Percentiles rank a stretch among this genome's conserved stretches.
Evolutionary conservation across 2,329 filamentous ascomycete genomes (phyloP).

Genomic region (Colletotrichum graminicola): DNA sequence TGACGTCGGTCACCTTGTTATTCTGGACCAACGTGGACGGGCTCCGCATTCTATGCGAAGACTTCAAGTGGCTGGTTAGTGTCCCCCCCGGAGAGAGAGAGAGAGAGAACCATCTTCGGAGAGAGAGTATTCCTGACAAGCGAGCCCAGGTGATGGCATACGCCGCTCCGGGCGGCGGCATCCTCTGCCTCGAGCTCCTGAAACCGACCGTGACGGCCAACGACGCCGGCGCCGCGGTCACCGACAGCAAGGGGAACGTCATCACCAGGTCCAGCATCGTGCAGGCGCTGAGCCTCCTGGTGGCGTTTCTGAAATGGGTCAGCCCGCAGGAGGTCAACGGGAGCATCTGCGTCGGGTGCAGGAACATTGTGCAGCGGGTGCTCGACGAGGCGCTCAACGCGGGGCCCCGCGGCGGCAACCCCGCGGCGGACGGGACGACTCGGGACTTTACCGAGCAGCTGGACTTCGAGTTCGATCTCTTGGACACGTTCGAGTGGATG

Average conservation of each 20-base stretch:
- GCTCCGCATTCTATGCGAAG: constrained; percentile 54
- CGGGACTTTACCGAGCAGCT: constrained; percentile 50
- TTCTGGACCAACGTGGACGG: constrained; percentile 64
- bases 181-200: constrained; percentile 64
- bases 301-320: constrained; percentile 65
- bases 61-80: constrained; percentile 63
- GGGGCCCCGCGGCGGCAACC: constrained; percentile 36
- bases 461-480: constrained; percentile 61
- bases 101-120: too few relatives aligned
- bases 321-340: constrained; percentile 61
- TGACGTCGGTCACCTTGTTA: constrained; percentile 59
- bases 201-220: constrained; percentile 48
- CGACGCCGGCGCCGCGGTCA: constrained; percentile 11
- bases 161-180: constrained; percentile 62
- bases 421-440: constrained; percentile 45
- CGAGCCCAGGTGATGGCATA: constrained; percentile 60
- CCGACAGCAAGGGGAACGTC: constrained; percentile 47
- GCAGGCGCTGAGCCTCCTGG: constrained; percentile 64
- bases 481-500: constrained; percentile 64
- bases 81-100: too few relatives aligned
- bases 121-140: constrained; percentile 29
- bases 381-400: constrained; percentile 62
- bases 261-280: constrained; percentile 62
- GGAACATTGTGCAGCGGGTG: constrained; percentile 62
- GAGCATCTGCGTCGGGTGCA: constrained; percentile 59